Conservation (phyloP, 2,329 filamentous ascomycete genomes). For the Fonsecaea pugnacius region DNA sequence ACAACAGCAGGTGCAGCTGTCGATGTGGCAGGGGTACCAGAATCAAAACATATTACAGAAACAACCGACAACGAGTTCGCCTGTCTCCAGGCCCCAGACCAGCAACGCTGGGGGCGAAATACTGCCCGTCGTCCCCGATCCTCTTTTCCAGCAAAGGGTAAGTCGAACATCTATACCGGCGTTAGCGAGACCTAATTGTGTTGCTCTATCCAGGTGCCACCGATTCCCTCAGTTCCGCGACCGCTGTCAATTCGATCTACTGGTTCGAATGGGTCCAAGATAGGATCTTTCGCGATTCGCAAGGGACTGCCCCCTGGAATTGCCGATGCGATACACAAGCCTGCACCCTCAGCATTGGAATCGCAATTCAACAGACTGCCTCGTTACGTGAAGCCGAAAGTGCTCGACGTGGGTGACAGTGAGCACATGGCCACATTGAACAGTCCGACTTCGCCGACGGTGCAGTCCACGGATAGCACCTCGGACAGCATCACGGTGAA, state of each 20-base stretch:
- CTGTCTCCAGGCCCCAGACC: slow-evolving; percentile 13
- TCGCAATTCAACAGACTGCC: slow-evolving; percentile 21
- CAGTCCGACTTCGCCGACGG: slow-evolving; percentile 16
- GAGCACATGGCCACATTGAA: not conserved
- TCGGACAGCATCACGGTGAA: slow-evolving; percentile 12
- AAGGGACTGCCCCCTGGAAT: slow-evolving; percentile 31
- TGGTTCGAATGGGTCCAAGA: slow-evolving; percentile 24
- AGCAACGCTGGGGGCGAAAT: not conserved
- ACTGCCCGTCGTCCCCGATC: not conserved
- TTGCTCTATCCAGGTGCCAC: slow-evolving; percentile 11
- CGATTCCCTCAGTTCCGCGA: slow-evolving; percentile 16
- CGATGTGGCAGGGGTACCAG: slow-evolving; percentile 15
- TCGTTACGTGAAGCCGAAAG: slow-evolving; percentile 28
- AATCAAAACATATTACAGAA: not conserved
- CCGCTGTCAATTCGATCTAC: slow-evolving; percentile 31
- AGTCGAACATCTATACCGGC: not conserved
- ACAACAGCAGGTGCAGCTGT: slow-evolving; percentile 14
- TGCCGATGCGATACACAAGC: slow-evolving; percentile 28
- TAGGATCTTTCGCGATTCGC: slow-evolving; percentile 23
- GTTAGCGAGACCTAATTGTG: not conserved
- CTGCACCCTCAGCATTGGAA: slow-evolving; percentile 12
- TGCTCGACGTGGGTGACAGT: slow-evolving; percentile 5
- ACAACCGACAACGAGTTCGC: not conserved
- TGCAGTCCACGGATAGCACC: slow-evolving; percentile 9
- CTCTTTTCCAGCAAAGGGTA: slow-evolving; percentile 12